phyloP scores from a whole-genome alignment of 148 eudicot genomes.

The Chenopodium formosanum region DNA sequence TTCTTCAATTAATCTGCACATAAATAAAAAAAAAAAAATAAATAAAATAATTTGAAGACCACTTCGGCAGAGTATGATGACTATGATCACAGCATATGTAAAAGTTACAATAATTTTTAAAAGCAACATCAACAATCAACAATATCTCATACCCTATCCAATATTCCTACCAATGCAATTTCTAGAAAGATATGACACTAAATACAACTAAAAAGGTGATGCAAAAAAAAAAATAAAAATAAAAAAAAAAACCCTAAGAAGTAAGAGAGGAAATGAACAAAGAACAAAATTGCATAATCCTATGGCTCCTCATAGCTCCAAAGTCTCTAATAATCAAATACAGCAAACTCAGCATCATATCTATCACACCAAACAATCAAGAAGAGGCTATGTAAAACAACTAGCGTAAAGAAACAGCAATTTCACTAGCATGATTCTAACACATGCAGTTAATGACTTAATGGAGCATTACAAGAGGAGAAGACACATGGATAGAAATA shows the following conservation, averaged over 20 bases:
- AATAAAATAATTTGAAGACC: neutral
- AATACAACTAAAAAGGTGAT: neutral
- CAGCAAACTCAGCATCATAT: neutral
- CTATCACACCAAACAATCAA: neutral
- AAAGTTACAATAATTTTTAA: too few relatives aligned
- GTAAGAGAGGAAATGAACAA: neutral
- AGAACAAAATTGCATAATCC: too few relatives aligned
- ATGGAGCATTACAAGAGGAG: neutral
- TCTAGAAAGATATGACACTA: neutral
- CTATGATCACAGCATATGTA: too few relatives aligned
- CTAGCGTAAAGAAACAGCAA: neutral
- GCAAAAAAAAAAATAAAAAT: neutral
- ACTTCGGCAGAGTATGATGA: neutral
- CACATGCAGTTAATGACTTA: neutral
- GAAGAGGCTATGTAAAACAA: neutral
- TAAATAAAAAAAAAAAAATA: neutral
- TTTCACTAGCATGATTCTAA: neutral
- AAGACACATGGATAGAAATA: neutral
- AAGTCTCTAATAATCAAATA: neutral
- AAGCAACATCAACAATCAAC: neutral
- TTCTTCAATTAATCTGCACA: conserved; percentile 73
- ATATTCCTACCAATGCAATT: neutral
- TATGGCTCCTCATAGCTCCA: neutral
- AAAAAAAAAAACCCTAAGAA: too few relatives aligned
- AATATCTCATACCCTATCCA: neutral